Conservation (phyloP, 345 rosid species). For the Firmiana major region DNA sequence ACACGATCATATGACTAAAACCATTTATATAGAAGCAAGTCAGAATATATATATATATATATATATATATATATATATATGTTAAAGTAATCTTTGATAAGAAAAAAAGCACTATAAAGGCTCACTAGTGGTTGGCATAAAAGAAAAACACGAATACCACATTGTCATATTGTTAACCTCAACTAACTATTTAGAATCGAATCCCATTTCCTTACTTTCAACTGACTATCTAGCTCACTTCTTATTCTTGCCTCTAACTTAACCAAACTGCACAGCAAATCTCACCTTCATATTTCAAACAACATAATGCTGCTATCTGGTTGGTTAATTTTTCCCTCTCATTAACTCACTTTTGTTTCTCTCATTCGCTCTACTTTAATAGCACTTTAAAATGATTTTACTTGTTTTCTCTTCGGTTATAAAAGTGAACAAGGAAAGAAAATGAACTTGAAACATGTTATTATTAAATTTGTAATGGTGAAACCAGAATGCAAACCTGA, state of each 20-base stretch:
- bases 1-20: not conserved
- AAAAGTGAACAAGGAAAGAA: not conserved
- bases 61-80: too few species aligned
- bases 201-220: not conserved
- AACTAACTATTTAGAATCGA: not conserved
- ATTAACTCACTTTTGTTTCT: not conserved
- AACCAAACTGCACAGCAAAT: not conserved
- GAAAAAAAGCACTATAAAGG: not conserved
- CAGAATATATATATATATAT: too few species aligned
- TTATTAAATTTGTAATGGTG: not conserved
- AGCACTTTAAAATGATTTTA: not conserved
- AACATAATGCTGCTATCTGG: not conserved
- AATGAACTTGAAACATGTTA: not conserved
- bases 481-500: conserved; percentile 56
- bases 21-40: not conserved
- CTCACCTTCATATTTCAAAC: not conserved
- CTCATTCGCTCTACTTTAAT: not conserved
- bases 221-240: not conserved
- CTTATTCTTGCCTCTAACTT: not conserved
- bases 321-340: not conserved
- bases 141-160: not conserved
- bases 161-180: not conserved
- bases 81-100: not conserved
- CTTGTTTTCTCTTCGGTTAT: not conserved
- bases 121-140: not conserved